Evolutionary conservation across 2,329 filamentous ascomycete species (phyloP).

Genomic region (Ceratocystis ficicola): DNA sequence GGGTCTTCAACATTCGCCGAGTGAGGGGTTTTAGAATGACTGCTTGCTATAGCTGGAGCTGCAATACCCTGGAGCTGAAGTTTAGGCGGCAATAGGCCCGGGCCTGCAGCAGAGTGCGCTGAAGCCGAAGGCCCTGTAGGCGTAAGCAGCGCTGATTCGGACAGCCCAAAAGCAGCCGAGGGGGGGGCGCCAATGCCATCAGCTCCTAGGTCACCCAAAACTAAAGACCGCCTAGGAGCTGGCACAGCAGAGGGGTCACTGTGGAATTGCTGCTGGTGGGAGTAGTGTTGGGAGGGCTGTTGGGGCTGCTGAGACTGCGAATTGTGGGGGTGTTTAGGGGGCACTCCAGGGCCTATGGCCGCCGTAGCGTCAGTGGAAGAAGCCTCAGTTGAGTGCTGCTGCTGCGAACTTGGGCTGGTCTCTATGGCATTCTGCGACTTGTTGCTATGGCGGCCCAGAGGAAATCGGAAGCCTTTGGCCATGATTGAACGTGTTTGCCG

Average conservation of each 20-base stretch:
- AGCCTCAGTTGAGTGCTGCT: neutral
- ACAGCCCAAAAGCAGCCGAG: neutral
- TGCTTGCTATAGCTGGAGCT: neutral
- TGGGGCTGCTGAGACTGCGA: slow-evolving; percentile 24
- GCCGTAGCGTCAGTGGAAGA: slow-evolving; percentile 8
- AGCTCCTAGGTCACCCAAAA: neutral
- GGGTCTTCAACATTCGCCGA: neutral
- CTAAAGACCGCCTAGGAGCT: neutral
- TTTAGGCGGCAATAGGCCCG: slow-evolving; percentile 23
- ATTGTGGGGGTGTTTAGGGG: neutral
- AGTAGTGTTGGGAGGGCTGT: slow-evolving; percentile 27
- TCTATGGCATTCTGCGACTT: slow-evolving; percentile 19
- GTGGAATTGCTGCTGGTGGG: slow-evolving; percentile 5
- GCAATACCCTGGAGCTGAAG: slow-evolving; percentile 2
- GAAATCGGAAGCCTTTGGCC: slow-evolving; percentile 16
- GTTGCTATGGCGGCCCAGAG: slow-evolving; percentile 16
- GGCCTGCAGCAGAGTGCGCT: neutral
- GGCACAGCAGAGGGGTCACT: slow-evolving; percentile 3
- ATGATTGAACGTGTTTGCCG: neutral
- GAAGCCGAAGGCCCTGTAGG: neutral
- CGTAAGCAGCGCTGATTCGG: neutral
- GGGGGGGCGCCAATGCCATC: neutral
- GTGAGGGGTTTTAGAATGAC: slow-evolving; percentile 21
- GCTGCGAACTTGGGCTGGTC: slow-evolving; percentile 1
- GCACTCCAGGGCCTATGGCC: slow-evolving; percentile 24